Base-by-base conservation (phyloP, 805 yeast species). In the Wickerhamiella bombiphila region DNA sequence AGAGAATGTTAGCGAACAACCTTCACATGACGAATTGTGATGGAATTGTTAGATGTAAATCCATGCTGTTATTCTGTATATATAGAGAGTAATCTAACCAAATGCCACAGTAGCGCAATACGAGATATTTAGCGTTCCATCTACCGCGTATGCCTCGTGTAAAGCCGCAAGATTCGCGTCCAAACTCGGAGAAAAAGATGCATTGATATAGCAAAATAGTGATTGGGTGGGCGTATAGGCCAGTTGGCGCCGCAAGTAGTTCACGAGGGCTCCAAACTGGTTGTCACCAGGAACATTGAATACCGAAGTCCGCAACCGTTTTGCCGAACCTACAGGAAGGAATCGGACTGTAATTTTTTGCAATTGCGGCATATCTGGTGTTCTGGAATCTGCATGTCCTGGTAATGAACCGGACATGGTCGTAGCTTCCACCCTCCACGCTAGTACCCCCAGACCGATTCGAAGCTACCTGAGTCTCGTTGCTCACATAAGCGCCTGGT, bases 301-400 rank as follows among this genome's bases (percentile, higher is more conserved):
- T 11, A 64, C 61, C 2, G 57, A 54, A n/a, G 70, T 70, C n/a
- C 52, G 53, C 16, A 72, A 57, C 1, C 60, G 54, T 1, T 67
- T 66, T 0, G 76, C 65, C 1, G 74, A 66, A 0, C 78, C 78
- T 29, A 72, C 66, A 3, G 77, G 67, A 39, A 63, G 61, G 42
- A 72, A 65, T 32, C 74, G 58, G 14, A 72, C 57, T 1, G 66
- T 57, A 7, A 51, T 44, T 28, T 46, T 49, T n/a, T n/a, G n/a
- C n/a, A n/a, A n/a, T n/a, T n/a, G n/a, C n/a, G n/a, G n/a, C n/a
- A n/a, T n/a, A n/a, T n/a, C n/a, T n/a, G n/a, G 34, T 16, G 25
- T 13, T 29, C 18, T 20, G 38, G 35, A 34, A 11, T 22, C 17
- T 19, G 22, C 29, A 21, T 28, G 21, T 9, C 34, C 25, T 5